Base-by-base conservation (phyloP, 768 basidiomycete species). In the Lactarius hatsudake region DNA sequence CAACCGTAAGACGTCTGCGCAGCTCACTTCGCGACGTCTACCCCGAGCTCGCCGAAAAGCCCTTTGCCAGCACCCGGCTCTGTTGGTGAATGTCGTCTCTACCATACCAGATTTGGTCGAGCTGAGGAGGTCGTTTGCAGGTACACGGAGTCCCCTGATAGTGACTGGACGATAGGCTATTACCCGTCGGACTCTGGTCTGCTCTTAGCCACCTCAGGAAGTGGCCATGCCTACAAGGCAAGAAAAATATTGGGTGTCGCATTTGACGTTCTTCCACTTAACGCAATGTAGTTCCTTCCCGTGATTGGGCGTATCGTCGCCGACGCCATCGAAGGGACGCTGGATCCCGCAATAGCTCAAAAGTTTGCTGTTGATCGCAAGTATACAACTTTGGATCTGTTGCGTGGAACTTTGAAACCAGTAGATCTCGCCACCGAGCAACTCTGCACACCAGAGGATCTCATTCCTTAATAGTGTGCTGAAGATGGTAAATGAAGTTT, bases 141-240 rank as follows among this genome's bases (percentile, higher is more conserved):
- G 93, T 98, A 98, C 75, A 89, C 89, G 28, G 96, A 97, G 72
- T 87, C 94, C 5, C 83, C 87, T 1, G 90, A 95, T 72, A 88
- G 86, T 3, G 84, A 98, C 76, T 98, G 94, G 93, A 79, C 97
- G 53, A 93, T 98, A 70, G 92, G 94, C 30, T 84, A 78, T 67
- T 85, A 90, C 70, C 86, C 87, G 0, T 75, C 76, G 17, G 82
- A 88, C 70, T 76, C 79, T 30, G 83, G 83, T 7, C 74, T 98
- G 13, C 76, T 95, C 61, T 76, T 98, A 34, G 96, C 94, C 1
- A 96, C 96, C 0, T 92, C 86, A 20, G 96, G 90, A 8, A 93
- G 88, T 70, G 95, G 95, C 0, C 93, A 96, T 76, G 93, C 86
- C 0, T 95, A 86, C 81, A 95, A 96, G 84, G 91, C 51, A 53